phyloP scores from a whole-genome alignment of 106 monocot genomes.

The Vanilla planifolia region DNA sequence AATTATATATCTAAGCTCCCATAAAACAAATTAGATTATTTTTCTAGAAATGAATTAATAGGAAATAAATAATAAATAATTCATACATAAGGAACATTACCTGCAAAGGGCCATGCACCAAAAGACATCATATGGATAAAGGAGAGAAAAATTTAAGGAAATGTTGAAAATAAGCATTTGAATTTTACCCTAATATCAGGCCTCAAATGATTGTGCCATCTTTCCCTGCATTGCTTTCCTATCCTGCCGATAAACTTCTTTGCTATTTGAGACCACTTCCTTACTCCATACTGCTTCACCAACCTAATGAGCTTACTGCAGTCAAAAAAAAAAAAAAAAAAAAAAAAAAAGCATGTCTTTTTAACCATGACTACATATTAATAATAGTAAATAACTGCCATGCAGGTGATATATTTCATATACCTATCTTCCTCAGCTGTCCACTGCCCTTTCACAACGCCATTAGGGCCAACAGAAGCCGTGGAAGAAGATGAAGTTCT shows the following conservation, averaged over 20 bases:
- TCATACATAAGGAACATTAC: neutral
- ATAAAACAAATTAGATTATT: no score
- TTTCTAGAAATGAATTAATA: neutral
- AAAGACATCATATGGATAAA: no score
- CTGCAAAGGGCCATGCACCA: no score
- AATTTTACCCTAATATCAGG: slow-evolving; percentile 67
- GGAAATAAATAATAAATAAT: neutral
- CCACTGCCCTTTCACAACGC: slow-evolving; percentile 56
- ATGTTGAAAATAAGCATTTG: neutral
- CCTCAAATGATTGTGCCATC: slow-evolving; percentile 87
- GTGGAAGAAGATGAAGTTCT: slow-evolving; percentile 6
- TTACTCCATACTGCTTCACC: slow-evolving; percentile 62
- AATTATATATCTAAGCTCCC: neutral
- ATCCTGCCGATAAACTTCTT: slow-evolving; percentile 49
- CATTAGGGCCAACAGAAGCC: neutral
- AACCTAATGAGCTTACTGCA: slow-evolving; percentile 42
- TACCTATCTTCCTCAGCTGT: slow-evolving; percentile 70
- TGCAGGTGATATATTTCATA: neutral
- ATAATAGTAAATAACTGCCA: neutral
- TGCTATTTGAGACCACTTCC: slow-evolving; percentile 76
- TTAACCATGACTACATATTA: neutral
- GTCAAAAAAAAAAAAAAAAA: neutral
- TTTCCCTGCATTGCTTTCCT: slow-evolving; percentile 92
- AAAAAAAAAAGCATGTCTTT: neutral
- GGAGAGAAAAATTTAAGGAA: neutral